Evolutionary conservation across 2,329 filamentous ascomycete genomes (phyloP).

Genomic region (Diaporthe batatas): DNA sequence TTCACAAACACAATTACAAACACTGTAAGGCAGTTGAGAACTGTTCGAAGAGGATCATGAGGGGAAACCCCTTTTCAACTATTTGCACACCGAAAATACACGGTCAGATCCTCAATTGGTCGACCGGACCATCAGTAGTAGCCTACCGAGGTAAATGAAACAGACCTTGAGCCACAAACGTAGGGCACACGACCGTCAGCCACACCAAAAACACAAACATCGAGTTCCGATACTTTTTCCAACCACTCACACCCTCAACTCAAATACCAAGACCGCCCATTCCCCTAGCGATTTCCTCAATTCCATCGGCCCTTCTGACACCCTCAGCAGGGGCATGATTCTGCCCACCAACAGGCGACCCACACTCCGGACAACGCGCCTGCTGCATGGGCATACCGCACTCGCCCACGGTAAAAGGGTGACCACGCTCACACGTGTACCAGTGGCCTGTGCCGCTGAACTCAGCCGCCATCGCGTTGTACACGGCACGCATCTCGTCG

Average conservation of each 20-base stretch:
- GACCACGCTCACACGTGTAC: conserved; percentile 70
- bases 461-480: conserved; percentile 64
- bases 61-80: too few species aligned
- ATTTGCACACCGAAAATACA: too few species aligned
- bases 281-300: conserved; percentile 55
- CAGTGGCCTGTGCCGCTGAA: conserved; percentile 70
- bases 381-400: conserved; percentile 75
- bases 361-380: conserved; percentile 74
- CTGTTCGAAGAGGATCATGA: too few species aligned
- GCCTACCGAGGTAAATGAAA: too few species aligned
- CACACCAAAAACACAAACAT: too few species aligned
- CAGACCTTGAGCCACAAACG: too few species aligned
- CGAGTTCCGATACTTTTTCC: too few species aligned
- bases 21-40: too few species aligned
- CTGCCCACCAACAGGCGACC: conserved; percentile 66
- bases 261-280: conserved; percentile 3
- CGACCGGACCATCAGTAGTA: too few species aligned
- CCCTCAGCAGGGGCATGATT: conserved; percentile 64
- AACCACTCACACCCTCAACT: not conserved
- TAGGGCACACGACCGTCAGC: too few species aligned
- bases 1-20: too few species aligned
- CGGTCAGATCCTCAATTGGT: too few species aligned
- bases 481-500: conserved; percentile 65
- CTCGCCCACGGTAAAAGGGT: conserved; percentile 75
- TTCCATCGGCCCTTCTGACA: conserved; percentile 62